Percentiles rank a stretch among this genome's conserved stretches.
Evolutionary conservation across 2,329 filamentous ascomycete species (phyloP).

Genomic region (Colletotrichum brevisporum): DNA sequence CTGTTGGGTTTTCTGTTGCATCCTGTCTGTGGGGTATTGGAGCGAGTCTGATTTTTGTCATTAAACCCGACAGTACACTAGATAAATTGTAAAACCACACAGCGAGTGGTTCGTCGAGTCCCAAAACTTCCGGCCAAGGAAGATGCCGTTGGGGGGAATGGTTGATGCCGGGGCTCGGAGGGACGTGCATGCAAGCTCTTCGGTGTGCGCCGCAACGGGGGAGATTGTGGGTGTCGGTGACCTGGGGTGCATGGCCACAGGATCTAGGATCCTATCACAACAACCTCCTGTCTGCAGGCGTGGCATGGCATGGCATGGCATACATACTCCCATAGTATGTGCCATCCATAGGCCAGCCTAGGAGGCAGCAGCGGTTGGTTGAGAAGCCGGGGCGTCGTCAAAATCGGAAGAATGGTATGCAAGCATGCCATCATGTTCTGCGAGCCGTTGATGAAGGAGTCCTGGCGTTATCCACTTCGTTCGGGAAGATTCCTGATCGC

Average conservation of each 20-base stretch:
- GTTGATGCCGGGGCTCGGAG: neutral
- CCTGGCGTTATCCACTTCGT: neutral
- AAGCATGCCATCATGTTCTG: constrained; percentile 10
- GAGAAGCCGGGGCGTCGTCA: constrained; percentile 11
- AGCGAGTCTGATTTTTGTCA: too few relatives aligned
- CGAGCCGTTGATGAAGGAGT: constrained; percentile 7
- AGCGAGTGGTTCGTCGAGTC: neutral
- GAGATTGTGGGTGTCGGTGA: neutral
- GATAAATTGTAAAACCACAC: too few relatives aligned
- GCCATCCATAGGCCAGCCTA: neutral
- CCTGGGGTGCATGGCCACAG: constrained; percentile 25
- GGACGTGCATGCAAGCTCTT: constrained; percentile 4
- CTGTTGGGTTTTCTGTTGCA: neutral
- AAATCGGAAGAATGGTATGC: constrained; percentile 18
- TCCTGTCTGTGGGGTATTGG: neutral
- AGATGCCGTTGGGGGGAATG: neutral
- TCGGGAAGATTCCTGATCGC: constrained; percentile 15
- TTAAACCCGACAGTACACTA: too few relatives aligned
- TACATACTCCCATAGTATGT: too few relatives aligned
- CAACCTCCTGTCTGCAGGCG: constrained; percentile 17
- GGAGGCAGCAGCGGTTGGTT: neutral
- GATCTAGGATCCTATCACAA: constrained; percentile 16
- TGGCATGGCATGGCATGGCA: constrained; percentile 21
- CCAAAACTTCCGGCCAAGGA: neutral
- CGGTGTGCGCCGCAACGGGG: neutral